phyloP scores from a whole-genome alignment of 371 early-diverging fungal species.

The Capniomyces stellatus region DNA sequence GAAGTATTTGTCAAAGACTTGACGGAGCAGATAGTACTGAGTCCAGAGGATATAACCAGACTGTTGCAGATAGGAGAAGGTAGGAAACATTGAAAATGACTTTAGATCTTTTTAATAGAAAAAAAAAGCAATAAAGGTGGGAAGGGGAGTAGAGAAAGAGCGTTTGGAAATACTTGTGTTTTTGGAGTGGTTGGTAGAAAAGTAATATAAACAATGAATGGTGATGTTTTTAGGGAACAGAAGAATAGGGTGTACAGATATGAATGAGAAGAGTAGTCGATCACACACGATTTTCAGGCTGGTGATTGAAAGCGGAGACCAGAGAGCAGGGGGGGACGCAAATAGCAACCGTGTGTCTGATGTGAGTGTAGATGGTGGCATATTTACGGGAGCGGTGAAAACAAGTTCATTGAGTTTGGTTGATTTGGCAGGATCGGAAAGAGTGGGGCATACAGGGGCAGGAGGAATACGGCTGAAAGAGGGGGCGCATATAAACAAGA shows the following conservation, averaged over 20 bases:
- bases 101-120: too few species aligned
- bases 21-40: conserved; percentile 77
- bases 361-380: conserved; percentile 2
- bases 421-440: conserved; percentile 90
- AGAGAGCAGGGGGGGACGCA: conserved; percentile 1
- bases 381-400: conserved; percentile 24
- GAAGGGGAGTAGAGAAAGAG: too few species aligned
- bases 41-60: conserved; percentile 54
- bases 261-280: conserved; percentile 68
- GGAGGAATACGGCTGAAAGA: conserved; percentile 94
- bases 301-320: conserved; percentile 36
- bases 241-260: conserved; percentile 63
- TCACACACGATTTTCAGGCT: conserved; percentile 86
- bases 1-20: conserved; percentile 76
- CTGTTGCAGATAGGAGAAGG: conserved; percentile 64
- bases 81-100: too few species aligned
- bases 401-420: conserved; percentile 44
- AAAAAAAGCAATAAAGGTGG: too few species aligned
- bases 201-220: neutral
- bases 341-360: neutral
- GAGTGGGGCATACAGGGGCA: conserved; percentile 84
- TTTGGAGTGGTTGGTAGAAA: neutral
- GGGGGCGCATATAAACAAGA: conserved; percentile 97
- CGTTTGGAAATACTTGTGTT: too few species aligned
- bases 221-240: conserved; percentile 28